A percentile compares a stretch with the other conserved stretches of the same genome.
These are phyloP conservation scores for Xylaria nigripes DNA, from an alignment of 495 filamentous ascomycete genomes.

Conservation along the genomic window DNA sequence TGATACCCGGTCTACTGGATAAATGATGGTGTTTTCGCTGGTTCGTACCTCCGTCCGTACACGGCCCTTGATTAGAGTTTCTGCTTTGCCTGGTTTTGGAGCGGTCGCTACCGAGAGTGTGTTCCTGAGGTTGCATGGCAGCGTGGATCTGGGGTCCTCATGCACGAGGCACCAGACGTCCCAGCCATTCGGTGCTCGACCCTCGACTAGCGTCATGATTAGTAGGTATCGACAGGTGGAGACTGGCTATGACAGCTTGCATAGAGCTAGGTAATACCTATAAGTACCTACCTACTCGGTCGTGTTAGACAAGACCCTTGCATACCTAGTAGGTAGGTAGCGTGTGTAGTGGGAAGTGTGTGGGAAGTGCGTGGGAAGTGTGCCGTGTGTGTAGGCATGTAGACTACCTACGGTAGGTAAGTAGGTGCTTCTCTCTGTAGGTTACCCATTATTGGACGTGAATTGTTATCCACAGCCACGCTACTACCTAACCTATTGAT, in stretches of 20 bases:
- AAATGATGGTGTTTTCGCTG: too few species aligned
- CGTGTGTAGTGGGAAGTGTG: neutral
- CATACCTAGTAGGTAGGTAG: neutral
- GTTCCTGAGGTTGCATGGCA: constrained; percentile 9
- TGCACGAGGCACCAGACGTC: constrained; percentile 5
- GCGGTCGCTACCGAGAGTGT: constrained; percentile 4
- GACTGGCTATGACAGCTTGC: neutral
- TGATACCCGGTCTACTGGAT: too few species aligned
- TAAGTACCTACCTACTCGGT: too few species aligned
- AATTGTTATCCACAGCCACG: too few species aligned
- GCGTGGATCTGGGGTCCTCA: constrained; percentile 11
- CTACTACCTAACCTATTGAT: too few species aligned
- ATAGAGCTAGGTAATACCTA: constrained; percentile 2
- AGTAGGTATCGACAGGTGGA: neutral
- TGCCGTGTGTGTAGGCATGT: too few species aligned
- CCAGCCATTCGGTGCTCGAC: constrained; percentile 8
- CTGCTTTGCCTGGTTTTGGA: constrained; percentile 1
- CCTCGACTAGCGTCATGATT: neutral
- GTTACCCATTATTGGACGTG: too few species aligned
- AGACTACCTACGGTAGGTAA: too few species aligned
- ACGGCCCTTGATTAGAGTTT: neutral
- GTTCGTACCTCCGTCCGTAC: neutral
- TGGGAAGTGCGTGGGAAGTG: too few species aligned
- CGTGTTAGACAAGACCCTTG: neutral
- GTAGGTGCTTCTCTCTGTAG: too few species aligned